Evolutionary conservation across 163 green algal species (phyloP).

Genomic region (Coccomyxa subellipsoidea): DNA sequence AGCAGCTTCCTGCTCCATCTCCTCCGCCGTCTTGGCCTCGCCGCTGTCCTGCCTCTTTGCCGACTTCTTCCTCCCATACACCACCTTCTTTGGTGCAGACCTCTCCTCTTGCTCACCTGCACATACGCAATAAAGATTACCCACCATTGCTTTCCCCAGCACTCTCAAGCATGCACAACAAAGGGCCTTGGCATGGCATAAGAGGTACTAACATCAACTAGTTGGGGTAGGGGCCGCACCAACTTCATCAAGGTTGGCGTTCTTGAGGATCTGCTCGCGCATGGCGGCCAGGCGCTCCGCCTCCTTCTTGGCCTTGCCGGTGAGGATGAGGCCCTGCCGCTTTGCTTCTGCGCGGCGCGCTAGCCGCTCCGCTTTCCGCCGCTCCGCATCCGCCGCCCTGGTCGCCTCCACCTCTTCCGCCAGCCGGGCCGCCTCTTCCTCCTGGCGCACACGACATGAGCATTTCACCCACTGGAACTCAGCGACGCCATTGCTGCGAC

Average conservation of each 20-base stretch:
- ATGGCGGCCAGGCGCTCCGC: slow-evolving; percentile 76
- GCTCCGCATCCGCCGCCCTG: slow-evolving; percentile 63
- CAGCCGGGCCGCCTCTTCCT: slow-evolving; percentile 72
- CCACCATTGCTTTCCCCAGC: neutral
- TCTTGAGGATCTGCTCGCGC: slow-evolving; percentile 81
- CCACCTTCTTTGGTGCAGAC: slow-evolving; percentile 66
- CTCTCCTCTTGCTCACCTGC: slow-evolving; percentile 20
- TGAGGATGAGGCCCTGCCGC: slow-evolving; percentile 86
- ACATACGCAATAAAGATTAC: neutral
- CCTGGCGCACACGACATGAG: slow-evolving; percentile 31
- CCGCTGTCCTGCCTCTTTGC: slow-evolving; percentile 35
- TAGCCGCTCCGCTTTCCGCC: slow-evolving; percentile 53
- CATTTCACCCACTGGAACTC: too few relatives aligned
- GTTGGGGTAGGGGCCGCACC: neutral
- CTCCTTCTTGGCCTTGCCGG: slow-evolving; percentile 88
- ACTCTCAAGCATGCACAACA: too few relatives aligned
- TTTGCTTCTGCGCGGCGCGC: slow-evolving; percentile 76
- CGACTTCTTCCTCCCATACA: slow-evolving; percentile 79
- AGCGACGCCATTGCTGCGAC: too few relatives aligned
- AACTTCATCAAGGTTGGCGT: slow-evolving; percentile 15
- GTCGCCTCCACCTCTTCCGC: slow-evolving; percentile 60
- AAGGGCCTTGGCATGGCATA: too few relatives aligned
- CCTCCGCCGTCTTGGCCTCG: slow-evolving; percentile 21
- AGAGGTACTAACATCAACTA: neutral
- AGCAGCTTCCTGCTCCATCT: neutral